Conservation (phyloP, 495 filamentous ascomycete species). For the Neurospora sp. region DNA sequence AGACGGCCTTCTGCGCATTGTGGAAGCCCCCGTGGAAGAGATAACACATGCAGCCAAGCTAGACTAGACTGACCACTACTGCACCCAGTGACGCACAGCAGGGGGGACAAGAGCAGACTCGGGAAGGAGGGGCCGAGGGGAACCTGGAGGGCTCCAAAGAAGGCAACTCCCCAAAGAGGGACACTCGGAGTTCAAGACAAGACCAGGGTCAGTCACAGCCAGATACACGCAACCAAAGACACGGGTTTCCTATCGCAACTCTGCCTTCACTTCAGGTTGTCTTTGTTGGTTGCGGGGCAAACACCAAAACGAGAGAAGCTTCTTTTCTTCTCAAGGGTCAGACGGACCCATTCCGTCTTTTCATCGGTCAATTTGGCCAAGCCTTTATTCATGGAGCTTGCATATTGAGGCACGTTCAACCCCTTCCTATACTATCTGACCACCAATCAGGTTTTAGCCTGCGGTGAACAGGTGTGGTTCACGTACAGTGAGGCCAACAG, state of each 20-base stretch:
- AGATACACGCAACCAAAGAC: background rate
- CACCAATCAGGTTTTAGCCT: background rate
- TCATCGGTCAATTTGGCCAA: background rate
- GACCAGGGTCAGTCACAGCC: background rate
- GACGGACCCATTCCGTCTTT: background rate
- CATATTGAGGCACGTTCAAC: background rate
- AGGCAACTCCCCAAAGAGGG: too few species aligned
- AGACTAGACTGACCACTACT: background rate
- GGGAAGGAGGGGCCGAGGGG: background rate
- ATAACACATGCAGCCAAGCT: background rate
- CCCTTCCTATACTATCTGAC: background rate
- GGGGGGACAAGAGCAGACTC: background rate
- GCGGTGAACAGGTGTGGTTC: background rate
- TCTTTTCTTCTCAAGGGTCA: background rate
- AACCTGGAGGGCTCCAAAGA: background rate
- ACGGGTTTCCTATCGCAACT: background rate
- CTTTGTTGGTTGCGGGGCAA: background rate
- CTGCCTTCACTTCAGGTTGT: background rate
- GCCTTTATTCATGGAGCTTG: background rate
- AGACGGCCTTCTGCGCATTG: background rate
- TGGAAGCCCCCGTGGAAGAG: background rate
- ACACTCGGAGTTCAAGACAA: background rate
- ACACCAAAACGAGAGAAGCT: background rate
- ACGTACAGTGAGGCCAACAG: background rate
- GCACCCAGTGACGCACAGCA: background rate